These are phyloP conservation scores for Candida montana DNA, from an alignment of 805 yeast species.

Conservation along the genomic window DNA sequence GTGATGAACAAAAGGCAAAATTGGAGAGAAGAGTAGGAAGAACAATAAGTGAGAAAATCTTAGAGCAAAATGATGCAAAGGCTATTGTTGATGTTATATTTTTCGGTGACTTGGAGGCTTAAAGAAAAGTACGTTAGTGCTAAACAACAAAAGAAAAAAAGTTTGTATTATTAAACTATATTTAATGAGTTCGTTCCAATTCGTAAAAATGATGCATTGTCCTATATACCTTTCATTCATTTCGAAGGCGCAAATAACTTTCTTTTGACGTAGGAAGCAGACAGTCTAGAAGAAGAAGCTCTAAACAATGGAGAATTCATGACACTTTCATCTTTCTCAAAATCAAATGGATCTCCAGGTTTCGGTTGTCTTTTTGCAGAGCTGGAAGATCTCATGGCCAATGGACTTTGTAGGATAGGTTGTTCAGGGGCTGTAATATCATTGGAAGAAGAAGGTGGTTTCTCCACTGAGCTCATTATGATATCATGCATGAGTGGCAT, in stretches of 20 bases:
- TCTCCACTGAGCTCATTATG: slow-evolving; percentile 2
- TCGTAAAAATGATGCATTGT: not conserved
- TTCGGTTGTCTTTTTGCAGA: slow-evolving; percentile 10
- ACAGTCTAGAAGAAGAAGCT: not conserved
- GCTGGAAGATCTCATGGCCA: slow-evolving; percentile 18
- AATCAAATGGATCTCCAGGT: slow-evolving; percentile 19
- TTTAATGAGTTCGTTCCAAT: not conserved
- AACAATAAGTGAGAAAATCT: slow-evolving; percentile 44
- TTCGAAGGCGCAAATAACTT: slow-evolving; percentile 30
- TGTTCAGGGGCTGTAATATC: not conserved
- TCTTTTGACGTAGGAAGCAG: slow-evolving; percentile 25
- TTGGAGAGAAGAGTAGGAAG: slow-evolving; percentile 58
- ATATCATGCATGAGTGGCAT: slow-evolving; percentile 1
- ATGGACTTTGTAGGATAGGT: slow-evolving; percentile 17
- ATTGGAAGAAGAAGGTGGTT: not conserved
- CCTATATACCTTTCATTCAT: not conserved
- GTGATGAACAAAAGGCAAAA: slow-evolving; percentile 34
- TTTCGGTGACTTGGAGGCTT: slow-evolving; percentile 50
- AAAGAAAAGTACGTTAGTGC: not conserved
- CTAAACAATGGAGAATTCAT: not conserved
- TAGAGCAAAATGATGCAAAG: slow-evolving; percentile 42
- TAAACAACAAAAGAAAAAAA: not conserved
- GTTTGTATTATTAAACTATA: slow-evolving; percentile 4
- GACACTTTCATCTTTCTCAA: not conserved
- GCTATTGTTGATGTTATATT: slow-evolving; percentile 59